Evolutionary conservation across 495 filamentous ascomycete species (phyloP).

Genomic region (Penicilliopsis zonata): DNA sequence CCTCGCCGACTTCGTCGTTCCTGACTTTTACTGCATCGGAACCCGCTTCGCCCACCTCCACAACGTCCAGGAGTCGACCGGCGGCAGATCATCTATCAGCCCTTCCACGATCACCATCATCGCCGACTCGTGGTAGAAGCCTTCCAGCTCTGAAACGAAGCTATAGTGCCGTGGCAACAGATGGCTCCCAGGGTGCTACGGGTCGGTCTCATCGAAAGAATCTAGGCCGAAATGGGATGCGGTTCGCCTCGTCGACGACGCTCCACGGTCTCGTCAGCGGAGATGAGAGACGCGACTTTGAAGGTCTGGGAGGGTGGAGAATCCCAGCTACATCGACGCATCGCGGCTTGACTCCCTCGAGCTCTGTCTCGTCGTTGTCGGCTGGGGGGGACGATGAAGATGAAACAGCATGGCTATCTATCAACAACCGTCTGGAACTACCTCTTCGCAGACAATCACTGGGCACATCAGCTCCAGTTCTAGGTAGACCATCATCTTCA

Average conservation of each 20-base stretch:
- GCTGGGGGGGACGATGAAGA: constrained; percentile 27
- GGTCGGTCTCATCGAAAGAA: constrained; percentile 7
- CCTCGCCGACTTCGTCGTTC: constrained; percentile 15
- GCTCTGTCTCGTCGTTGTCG: constrained; percentile 25
- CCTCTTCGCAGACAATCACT: constrained; percentile 33
- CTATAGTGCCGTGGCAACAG: not conserved
- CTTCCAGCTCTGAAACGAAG: not conserved
- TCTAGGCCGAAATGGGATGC: not conserved
- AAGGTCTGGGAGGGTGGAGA: constrained; percentile 78
- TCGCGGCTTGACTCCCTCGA: constrained; percentile 20
- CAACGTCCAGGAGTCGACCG: not conserved
- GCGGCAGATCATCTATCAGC: not conserved
- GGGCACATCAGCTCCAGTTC: too few relatives aligned
- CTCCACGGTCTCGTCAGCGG: constrained; percentile 23
- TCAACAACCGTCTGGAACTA: constrained; percentile 63
- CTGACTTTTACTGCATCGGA: constrained; percentile 20
- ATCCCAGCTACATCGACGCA: constrained; percentile 11
- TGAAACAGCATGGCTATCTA: constrained; percentile 55
- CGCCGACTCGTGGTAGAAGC: not conserved
- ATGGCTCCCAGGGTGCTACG: not conserved
- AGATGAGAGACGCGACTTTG: constrained; percentile 55
- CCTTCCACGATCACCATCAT: not conserved
- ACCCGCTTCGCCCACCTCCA: constrained; percentile 13
- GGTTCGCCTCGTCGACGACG: constrained; percentile 7
- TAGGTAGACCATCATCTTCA: not conserved